Evolutionary conservation across 805 yeast species (phyloP).

Genomic region (Candida maltosa): DNA sequence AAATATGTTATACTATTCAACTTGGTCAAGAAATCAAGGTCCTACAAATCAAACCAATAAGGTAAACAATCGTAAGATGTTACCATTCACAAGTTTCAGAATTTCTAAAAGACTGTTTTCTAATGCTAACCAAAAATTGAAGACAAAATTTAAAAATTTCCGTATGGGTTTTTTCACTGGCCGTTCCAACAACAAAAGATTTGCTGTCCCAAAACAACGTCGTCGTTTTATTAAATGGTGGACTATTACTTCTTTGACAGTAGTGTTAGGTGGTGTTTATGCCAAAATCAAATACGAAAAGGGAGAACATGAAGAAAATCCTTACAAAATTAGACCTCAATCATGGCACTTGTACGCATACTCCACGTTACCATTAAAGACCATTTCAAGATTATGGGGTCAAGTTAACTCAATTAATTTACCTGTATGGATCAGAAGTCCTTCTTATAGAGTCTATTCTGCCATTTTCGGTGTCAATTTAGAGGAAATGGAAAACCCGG

Average conservation of each 20-base stretch:
- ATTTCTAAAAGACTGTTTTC: slow-evolving; percentile 31
- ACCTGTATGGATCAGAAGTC: slow-evolving; percentile 85
- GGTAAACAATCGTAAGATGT: slow-evolving; percentile 12
- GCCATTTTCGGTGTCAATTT: slow-evolving; percentile 81
- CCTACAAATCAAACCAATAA: slow-evolving; percentile 15
- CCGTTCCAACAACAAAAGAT: slow-evolving; percentile 38
- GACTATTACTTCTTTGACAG: slow-evolving; percentile 51
- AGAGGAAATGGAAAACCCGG: slow-evolving; percentile 83
- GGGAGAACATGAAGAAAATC: slow-evolving; percentile 29
- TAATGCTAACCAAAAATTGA: slow-evolving; percentile 34
- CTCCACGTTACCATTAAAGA: slow-evolving; percentile 84
- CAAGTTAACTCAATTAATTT: slow-evolving; percentile 75
- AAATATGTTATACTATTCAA: slow-evolving; percentile 48
- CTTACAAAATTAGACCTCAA: slow-evolving; percentile 54
- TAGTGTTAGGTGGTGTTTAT: slow-evolving; percentile 54
- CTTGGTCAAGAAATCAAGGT: slow-evolving; percentile 27
- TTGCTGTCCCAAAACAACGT: too few relatives aligned
- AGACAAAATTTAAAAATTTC: slow-evolving; percentile 31
- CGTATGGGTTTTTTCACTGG: slow-evolving; percentile 40
- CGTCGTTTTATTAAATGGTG: slow-evolving; percentile 48
- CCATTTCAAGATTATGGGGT: slow-evolving; percentile 94
- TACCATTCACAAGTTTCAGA: slow-evolving; percentile 16
- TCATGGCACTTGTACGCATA: slow-evolving; percentile 91
- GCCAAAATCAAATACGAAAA: slow-evolving; percentile 40
- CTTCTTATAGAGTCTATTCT: slow-evolving; percentile 77